These are phyloP conservation scores for Kodamaea fukazawae DNA, from an alignment of 805 yeast species.

Conservation along the genomic window DNA sequence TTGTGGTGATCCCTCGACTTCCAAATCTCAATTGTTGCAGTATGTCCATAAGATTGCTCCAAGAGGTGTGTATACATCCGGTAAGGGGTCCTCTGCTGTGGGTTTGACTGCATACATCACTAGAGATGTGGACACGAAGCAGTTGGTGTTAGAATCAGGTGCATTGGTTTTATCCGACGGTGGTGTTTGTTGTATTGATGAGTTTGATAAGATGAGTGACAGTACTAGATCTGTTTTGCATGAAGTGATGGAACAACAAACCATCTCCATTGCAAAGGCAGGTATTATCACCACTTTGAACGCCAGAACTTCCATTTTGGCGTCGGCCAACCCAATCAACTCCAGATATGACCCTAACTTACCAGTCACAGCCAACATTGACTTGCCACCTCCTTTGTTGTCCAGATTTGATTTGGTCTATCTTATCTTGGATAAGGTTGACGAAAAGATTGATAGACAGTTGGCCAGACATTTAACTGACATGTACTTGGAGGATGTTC, in stretches of 20 bases:
- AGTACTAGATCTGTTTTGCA: conserved; percentile 91
- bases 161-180: conserved; percentile 96
- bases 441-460: conserved; percentile 77
- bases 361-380: conserved; percentile 94
- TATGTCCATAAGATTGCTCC: conserved; percentile 98
- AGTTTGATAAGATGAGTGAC: conserved; percentile 96
- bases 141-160: conserved; percentile 90
- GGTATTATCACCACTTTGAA: conserved; percentile 96
- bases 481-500: conserved; percentile 86
- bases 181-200: conserved; percentile 98
- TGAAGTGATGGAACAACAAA: conserved; percentile 99
- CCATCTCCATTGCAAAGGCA: conserved; percentile 96
- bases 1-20: conserved; percentile 98
- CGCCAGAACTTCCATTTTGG: conserved; percentile 93
- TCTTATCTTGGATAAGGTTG: conserved; percentile 87
- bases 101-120: conserved; percentile 98
- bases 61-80: conserved; percentile 95
- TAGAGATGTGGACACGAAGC: conserved; percentile 89
- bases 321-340: conserved; percentile 96
- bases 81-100: conserved; percentile 98
- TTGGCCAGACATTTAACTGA: conserved; percentile 88
- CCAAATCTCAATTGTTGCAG: conserved; percentile 90
- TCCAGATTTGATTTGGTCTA: conserved; percentile 95
- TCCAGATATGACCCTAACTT: conserved; percentile 92
- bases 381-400: conserved; percentile 91